Conservation (phyloP, 768 basidiomycete species). For the Pleurotus ostreatus region DNA sequence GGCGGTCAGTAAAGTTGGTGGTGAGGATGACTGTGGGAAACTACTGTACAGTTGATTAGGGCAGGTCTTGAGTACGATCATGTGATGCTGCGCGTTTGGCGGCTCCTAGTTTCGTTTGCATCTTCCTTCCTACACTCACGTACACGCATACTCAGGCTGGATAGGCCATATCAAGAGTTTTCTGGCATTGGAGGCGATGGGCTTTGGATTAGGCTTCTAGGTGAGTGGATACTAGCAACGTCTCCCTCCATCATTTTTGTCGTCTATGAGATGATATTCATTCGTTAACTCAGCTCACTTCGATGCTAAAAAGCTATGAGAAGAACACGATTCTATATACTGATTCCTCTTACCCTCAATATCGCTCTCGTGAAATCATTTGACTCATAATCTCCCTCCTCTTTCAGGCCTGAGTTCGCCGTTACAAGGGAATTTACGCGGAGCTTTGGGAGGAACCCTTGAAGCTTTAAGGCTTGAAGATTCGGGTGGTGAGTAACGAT, state of each 20-base stretch:
- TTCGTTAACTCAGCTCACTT: slow-evolving; percentile 62
- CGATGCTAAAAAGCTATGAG: slow-evolving; percentile 51
- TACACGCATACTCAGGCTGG: not conserved
- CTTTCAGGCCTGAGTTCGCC: no score
- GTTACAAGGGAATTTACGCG: no score
- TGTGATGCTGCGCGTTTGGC: slow-evolving; percentile 13
- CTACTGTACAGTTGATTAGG: slow-evolving; percentile 30
- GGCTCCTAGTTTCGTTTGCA: not conserved
- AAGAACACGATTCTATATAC: slow-evolving; percentile 40
- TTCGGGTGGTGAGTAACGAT: slow-evolving; percentile 24
- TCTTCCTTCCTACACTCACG: not conserved
- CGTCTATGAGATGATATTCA: slow-evolving; percentile 4
- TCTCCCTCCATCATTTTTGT: no score
- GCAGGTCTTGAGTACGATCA: slow-evolving; percentile 31
- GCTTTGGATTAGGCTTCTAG: no score
- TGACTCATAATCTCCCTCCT: not conserved
- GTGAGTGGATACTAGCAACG: no score
- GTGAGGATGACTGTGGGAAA: slow-evolving; percentile 6
- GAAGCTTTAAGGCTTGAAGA: not conserved
- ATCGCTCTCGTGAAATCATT: not conserved
- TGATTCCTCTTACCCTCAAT: slow-evolving; percentile 24
- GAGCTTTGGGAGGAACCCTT: no score
- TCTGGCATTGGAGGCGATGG: no score
- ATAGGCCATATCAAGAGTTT: not conserved
- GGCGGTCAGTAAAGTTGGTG: not conserved